phyloP scores from a whole-genome alignment of 805 yeast genomes.

The Grigorovia yakushimaensis region DNA sequence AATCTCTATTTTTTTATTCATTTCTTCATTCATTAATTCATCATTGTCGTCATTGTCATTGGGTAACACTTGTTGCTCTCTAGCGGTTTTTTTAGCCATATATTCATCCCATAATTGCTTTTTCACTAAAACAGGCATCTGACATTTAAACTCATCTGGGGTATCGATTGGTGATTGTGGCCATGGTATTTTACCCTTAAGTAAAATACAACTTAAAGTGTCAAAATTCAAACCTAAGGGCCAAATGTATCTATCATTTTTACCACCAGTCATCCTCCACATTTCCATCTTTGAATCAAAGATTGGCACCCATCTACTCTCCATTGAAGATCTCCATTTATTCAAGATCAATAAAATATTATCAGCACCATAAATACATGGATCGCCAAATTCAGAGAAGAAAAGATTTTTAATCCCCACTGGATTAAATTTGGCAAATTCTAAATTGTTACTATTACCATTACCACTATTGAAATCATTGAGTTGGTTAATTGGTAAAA shows the following conservation, averaged over 20 bases:
- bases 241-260: slow-evolving; percentile 63
- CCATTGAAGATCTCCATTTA: slow-evolving; percentile 68
- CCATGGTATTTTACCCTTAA: slow-evolving; percentile 54
- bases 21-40: slow-evolving; percentile 11
- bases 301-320: slow-evolving; percentile 82
- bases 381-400: slow-evolving; percentile 83
- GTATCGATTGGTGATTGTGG: slow-evolving; percentile 82
- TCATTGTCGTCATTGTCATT: slow-evolving; percentile 15
- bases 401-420: slow-evolving; percentile 53
- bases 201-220: slow-evolving; percentile 60
- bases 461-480: slow-evolving; percentile 7
- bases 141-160: slow-evolving; percentile 67
- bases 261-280: slow-evolving; percentile 44
- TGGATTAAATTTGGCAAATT: slow-evolving; percentile 16
- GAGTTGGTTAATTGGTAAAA: slow-evolving; percentile 34
- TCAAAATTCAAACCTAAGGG: slow-evolving; percentile 73
- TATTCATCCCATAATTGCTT: slow-evolving; percentile 22
- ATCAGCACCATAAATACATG: slow-evolving; percentile 74
- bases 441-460: not conserved
- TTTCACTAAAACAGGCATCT: slow-evolving; percentile 46
- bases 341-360: slow-evolving; percentile 61
- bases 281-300: slow-evolving; percentile 43
- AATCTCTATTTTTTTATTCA: slow-evolving; percentile 18
- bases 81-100: slow-evolving; percentile 21
- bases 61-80: slow-evolving; percentile 3